Base-by-base conservation (phyloP, 768 basidiomycete species). In the Boletus speciosus region DNA sequence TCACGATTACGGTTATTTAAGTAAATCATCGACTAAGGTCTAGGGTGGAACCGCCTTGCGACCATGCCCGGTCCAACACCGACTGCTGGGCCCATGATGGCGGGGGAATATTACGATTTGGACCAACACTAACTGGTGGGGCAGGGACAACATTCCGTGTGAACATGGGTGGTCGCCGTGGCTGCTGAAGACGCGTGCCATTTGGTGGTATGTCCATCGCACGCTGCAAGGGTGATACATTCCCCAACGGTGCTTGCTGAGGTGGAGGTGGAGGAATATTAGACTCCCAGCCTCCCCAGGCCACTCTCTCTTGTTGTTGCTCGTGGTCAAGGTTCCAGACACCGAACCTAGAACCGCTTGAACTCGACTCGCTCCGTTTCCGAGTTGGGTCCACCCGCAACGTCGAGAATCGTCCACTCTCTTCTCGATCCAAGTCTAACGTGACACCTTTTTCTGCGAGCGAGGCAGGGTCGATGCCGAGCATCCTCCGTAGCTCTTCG, bases 401-500 rank as follows among this genome's bases (percentile, higher is more conserved):
- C 0, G 64, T 57, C 4, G 58, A 65, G 48, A 66, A 72, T 25
- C 77, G 46, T 43, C 70, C 73, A 51, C 73, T 77, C 65, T 78
- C 74, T 41, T 82, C 79, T 47, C 78, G 68, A 53, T 65, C 69
- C 52, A 74, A 58, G 51, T 85, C 82, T 31, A 83, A 52, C 0
- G 70, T 73, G 39, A 88, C 72, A 9, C 85, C 83, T 42, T 75
- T 77, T 41, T 77, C 78, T 2, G 71, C 70, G 49, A 87, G 74
- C 38, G 74, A 78, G 25, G 70, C 77, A 35, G 76, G 69, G 69
- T 90, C 87, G 56, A 98, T 93, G 16, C 81, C 84, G 43, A 99
- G 74, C 71, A 88, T 67, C 63, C 78, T 77, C 47, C 96, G 78
- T 47, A 99, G 73, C 52, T 83, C 79, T 41, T 81, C 79, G 66